A percentile compares a stretch with the other conserved stretches of the same genome.
These are phyloP conservation scores for Flaveria brownii DNA, from an alignment of 129 eudicot genomes.

Conservation along the genomic window DNA sequence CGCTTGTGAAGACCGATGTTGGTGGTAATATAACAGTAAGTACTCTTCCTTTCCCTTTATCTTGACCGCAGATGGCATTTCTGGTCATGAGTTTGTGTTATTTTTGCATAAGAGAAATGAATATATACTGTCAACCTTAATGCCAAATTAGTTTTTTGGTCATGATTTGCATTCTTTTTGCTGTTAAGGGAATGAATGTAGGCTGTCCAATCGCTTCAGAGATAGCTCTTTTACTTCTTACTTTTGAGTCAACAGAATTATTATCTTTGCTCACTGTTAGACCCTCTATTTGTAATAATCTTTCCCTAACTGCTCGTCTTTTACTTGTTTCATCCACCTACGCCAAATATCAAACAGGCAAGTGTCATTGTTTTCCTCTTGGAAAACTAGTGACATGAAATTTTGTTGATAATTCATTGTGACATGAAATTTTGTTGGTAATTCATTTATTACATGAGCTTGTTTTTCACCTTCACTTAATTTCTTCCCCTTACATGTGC, in stretches of 20 bases:
- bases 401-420: neutral
- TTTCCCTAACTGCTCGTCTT: neutral
- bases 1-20: conserved; percentile 76
- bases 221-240: conserved; percentile 3
- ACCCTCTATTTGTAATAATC: neutral
- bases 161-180: neutral
- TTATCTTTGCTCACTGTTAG: conserved; percentile 2
- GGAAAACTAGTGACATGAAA: neutral
- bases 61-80: neutral
- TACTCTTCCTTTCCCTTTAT: conserved; percentile 20
- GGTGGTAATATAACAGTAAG: conserved; percentile 84
- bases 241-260: neutral
- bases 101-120: neutral
- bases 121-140: neutral
- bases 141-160: neutral
- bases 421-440: conserved; percentile 2
- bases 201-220: neutral
- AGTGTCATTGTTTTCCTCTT: neutral
- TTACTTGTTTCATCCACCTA: conserved; percentile 7
- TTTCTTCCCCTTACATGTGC: conserved; percentile 6
- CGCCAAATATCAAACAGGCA: conserved; percentile 15
- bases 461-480: neutral
- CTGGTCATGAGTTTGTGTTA: neutral
- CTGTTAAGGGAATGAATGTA: neutral
- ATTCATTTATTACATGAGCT: neutral